Conservation (phyloP, 768 basidiomycete species). For the Boletus vermiculosoides region DNA sequence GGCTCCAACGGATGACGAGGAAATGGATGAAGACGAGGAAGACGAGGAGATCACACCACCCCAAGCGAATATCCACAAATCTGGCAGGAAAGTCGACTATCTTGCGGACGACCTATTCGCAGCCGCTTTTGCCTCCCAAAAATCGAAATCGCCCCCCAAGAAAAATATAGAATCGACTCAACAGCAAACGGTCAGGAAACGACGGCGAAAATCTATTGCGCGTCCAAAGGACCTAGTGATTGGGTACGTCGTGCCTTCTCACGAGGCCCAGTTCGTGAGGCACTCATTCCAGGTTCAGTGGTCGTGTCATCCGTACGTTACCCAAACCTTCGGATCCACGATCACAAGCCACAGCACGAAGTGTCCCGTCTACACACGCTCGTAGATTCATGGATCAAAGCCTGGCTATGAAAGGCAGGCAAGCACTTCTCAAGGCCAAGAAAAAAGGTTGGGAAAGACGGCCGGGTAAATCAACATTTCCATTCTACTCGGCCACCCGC, state of each 20-base stretch:
- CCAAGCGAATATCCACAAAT: background rate
- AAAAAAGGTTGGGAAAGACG: conserved; percentile 56
- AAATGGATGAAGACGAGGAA: conserved; percentile 15
- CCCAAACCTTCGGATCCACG: conserved; percentile 27
- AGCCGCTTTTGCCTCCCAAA: conserved; percentile 48
- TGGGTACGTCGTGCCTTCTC: conserved; percentile 41
- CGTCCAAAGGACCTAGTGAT: conserved; percentile 51
- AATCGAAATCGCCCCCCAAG: conserved; percentile 9
- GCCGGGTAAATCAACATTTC: conserved; percentile 45
- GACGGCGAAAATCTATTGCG: conserved; percentile 32
- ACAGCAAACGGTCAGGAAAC: conserved; percentile 27
- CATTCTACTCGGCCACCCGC: background rate
- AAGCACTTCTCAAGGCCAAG: conserved; percentile 32
- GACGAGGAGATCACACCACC: background rate
- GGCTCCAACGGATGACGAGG: conserved; percentile 20
- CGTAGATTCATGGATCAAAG: conserved; percentile 52
- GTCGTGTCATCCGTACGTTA: conserved; percentile 54
- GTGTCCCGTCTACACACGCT: conserved; percentile 47
- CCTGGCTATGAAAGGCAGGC: conserved; percentile 45
- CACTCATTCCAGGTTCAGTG: conserved; percentile 36
- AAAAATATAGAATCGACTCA: conserved; percentile 24
- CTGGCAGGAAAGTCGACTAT: conserved; percentile 44
- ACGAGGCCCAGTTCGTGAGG: background rate
- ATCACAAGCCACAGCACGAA: conserved; percentile 39
- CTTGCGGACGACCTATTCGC: conserved; percentile 67